These are phyloP conservation scores for Musa itinerans DNA, from an alignment of 176 grass and related monocot species.

Conservation along the genomic window DNA sequence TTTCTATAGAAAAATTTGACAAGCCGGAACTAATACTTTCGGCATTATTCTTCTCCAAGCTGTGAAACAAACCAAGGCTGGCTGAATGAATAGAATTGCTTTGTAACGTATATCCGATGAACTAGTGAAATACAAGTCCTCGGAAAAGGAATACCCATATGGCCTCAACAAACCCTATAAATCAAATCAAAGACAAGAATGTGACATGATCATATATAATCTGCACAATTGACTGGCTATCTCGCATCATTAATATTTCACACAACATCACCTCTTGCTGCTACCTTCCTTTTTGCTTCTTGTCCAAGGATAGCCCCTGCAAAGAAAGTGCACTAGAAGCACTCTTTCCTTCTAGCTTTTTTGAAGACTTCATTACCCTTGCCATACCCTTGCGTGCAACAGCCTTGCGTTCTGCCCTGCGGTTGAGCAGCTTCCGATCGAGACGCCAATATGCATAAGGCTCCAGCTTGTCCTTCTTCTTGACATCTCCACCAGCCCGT, in stretches of 20 bases:
- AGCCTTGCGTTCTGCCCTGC: slow-evolving; percentile 60
- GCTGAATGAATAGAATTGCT: too few relatives aligned
- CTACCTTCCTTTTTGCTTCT: slow-evolving; percentile 31
- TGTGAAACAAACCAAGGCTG: too few relatives aligned
- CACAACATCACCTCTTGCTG: slow-evolving; percentile 15
- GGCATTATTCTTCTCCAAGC: too few relatives aligned
- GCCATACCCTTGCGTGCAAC: slow-evolving; percentile 75
- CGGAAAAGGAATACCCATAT: neutral
- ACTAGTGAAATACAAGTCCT: neutral
- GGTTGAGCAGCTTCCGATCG: slow-evolving; percentile 78
- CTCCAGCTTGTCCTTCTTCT: slow-evolving; percentile 87
- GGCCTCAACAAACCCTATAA: neutral
- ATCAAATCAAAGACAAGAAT: neutral
- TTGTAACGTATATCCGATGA: too few relatives aligned
- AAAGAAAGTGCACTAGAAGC: slow-evolving; percentile 42
- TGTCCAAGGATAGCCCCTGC: slow-evolving; percentile 26
- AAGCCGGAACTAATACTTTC: too few relatives aligned
- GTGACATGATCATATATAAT: neutral
- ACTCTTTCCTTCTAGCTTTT: slow-evolving; percentile 75
- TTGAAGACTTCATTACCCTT: slow-evolving; percentile 69
- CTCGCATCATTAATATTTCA: neutral
- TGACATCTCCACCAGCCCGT: slow-evolving; percentile 68
- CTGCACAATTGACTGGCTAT: neutral
- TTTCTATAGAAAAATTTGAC: too few relatives aligned
- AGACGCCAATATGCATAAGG: slow-evolving; percentile 90